phyloP scores from a whole-genome alignment of 83 land plant genomes.

The Thuja plicata region DNA sequence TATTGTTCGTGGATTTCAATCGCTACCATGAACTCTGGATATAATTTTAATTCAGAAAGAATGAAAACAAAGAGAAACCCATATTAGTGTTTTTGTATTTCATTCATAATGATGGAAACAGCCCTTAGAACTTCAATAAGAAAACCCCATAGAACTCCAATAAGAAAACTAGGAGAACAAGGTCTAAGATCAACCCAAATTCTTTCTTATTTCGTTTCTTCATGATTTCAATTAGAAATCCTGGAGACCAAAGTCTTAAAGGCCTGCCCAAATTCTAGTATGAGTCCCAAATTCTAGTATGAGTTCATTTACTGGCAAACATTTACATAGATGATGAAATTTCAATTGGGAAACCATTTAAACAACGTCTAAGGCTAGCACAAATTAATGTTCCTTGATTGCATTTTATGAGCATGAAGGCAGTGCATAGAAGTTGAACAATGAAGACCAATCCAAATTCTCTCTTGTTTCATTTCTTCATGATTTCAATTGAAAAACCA shows the following conservation, averaged over 20 bases:
- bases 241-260: background rate
- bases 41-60: background rate
- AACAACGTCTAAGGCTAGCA: too few species aligned
- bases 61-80: background rate
- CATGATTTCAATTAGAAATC: background rate
- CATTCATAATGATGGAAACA: background rate
- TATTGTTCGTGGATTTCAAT: background rate
- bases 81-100: background rate
- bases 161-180: background rate
- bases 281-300: background rate
- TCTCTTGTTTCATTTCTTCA: background rate
- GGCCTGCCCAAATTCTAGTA: background rate
- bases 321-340: too few species aligned
- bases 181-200: background rate
- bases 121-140: background rate
- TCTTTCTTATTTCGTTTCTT: background rate
- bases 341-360: too few species aligned
- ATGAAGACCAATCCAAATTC: background rate
- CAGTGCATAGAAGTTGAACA: too few species aligned
- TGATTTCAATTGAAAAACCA: background rate
- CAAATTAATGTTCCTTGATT: too few species aligned
- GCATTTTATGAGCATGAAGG: too few species aligned
- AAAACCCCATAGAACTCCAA: background rate
- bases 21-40: background rate
- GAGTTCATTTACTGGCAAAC: too few species aligned